These are phyloP conservation scores for Hymenoscyphus linearis DNA, from an alignment of 2,329 filamentous ascomycete species.

Conservation along the genomic window DNA sequence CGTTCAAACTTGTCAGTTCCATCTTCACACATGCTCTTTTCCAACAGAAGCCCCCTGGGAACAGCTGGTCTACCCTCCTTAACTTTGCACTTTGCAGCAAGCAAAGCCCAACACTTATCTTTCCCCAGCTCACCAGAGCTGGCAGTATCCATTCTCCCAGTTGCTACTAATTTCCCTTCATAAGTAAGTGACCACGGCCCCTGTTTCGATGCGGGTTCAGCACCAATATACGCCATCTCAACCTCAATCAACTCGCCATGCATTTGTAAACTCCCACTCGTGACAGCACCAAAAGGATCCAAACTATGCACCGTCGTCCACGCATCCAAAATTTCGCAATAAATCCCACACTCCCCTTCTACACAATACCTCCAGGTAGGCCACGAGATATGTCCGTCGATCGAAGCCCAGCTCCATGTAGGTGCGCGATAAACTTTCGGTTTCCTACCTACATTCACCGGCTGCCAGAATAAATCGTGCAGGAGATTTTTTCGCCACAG, in stretches of 20 bases:
- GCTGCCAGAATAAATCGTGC: constrained; percentile 14
- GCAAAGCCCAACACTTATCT: background rate
- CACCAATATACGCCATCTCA: background rate
- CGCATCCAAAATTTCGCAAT: constrained; percentile 12
- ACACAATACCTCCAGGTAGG: constrained; percentile 6
- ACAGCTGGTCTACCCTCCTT: background rate
- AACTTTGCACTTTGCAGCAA: constrained; percentile 2
- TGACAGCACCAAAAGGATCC: constrained; percentile 16
- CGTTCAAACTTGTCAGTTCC: constrained; percentile 2
- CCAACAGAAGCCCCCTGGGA: constrained; percentile 6
- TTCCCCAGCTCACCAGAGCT: background rate
- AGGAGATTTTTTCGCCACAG: constrained; percentile 9
- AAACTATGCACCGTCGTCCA: constrained; percentile 3
- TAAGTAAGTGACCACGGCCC: background rate
- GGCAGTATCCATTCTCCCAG: background rate
- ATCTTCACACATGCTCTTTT: background rate
- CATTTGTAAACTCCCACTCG: constrained; percentile 11
- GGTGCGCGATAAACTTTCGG: constrained; percentile 10
- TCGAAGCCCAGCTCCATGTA: constrained; percentile 16
- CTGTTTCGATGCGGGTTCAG: background rate
- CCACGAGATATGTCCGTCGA: constrained; percentile 11
- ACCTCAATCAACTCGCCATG: background rate
- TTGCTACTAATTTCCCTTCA: background rate
- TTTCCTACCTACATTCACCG: background rate
- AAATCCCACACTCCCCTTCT: constrained; percentile 2